Base-by-base conservation (phyloP, 164 flowering plant genomes). In the Kalanchoe fedtschenkoi region DNA sequence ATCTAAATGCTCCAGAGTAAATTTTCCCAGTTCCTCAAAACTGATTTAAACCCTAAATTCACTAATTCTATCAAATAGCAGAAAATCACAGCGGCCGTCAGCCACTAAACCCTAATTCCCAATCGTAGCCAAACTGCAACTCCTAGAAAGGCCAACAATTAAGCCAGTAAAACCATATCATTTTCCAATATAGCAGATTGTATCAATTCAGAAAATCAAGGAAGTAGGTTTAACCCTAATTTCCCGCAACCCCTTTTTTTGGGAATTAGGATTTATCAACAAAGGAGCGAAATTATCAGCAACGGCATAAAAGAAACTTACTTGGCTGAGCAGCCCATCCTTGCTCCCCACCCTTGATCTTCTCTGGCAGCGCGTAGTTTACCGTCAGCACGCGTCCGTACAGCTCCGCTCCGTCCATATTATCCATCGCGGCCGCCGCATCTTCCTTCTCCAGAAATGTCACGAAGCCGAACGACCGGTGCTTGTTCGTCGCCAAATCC, bases 321-420 rank as follows among this genome's bases (percentile, higher is more conserved):
- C 99, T 81, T 30, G 99, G 99, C 59, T 93, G 97, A 24, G 99
- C 97, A 46, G 99, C 97, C 99, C 99, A 95, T 2, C 99, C 97
- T 72, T 87, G 95, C 67, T 95, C 99, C 0, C 97, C 97, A 63
- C 99, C 99, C 91, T 95, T 95, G 69, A 91, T 95, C n/a, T 62
- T 68, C 79, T 90, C 96, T 1, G 99, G 99, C 30, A 87, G 79
- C 24, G 97, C 97, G 46, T 95, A 89, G 56, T 95, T 95, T 61
- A 95, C 99, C 28, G 95, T 95, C 30, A 95, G 85, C 24, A 91
- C 97, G 21, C 92, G 83, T 34, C 99, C 97, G 62, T 88, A 87
- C 58, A 91, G 89, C 75, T 93, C 97, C 15, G 97, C 90, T 28
- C 85, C 87, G 65, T 90, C 96, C 93, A 90, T 85, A 63, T 93